Conservation (phyloP, 148 eudicot genomes). For the Nepenthes gracilis region DNA sequence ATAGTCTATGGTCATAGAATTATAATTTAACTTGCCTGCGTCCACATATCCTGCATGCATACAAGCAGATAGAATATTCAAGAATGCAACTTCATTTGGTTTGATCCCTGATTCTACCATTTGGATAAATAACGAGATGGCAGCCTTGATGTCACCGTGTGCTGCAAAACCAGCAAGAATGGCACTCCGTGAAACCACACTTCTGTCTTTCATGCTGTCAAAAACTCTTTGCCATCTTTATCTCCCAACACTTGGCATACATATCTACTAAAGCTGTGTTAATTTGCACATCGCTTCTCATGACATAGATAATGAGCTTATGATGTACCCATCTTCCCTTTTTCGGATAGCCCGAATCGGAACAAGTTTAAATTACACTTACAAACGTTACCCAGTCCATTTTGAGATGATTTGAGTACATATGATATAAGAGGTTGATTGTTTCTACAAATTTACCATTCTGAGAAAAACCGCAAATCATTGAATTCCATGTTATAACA, state of each 20-base stretch:
- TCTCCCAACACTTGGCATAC: conserved; percentile 57
- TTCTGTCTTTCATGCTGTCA: conserved; percentile 29
- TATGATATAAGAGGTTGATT: conserved; percentile 33
- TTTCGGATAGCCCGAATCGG: conserved; percentile 32
- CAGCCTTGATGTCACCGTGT: conserved; percentile 32
- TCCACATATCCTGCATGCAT: conserved; percentile 50
- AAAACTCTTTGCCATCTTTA: conserved; percentile 40
- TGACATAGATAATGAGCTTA: conserved; percentile 26
- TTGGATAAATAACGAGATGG: conserved; percentile 28
- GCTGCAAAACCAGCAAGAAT: conserved; percentile 43
- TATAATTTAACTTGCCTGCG: conserved; percentile 33
- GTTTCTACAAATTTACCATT: conserved; percentile 34
- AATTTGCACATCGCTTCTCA: conserved; percentile 25
- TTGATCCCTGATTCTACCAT: conserved; percentile 35
- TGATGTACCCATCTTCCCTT: conserved; percentile 55
- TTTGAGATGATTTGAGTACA: conserved; percentile 26
- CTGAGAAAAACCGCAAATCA: conserved; percentile 46
- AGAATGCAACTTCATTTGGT: conserved; percentile 47
- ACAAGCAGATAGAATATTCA: conserved; percentile 51
- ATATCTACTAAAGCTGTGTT: conserved; percentile 44
- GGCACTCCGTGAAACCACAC: conserved; percentile 51
- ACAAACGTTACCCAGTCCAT: conserved; percentile 45
- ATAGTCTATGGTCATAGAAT: conserved; percentile 31
- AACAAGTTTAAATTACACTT: conserved; percentile 52
- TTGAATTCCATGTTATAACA: conserved; percentile 52